Base-by-base conservation (phyloP, 1,139 yeast genomes). In the Geotrichum phurueaensis region DNA sequence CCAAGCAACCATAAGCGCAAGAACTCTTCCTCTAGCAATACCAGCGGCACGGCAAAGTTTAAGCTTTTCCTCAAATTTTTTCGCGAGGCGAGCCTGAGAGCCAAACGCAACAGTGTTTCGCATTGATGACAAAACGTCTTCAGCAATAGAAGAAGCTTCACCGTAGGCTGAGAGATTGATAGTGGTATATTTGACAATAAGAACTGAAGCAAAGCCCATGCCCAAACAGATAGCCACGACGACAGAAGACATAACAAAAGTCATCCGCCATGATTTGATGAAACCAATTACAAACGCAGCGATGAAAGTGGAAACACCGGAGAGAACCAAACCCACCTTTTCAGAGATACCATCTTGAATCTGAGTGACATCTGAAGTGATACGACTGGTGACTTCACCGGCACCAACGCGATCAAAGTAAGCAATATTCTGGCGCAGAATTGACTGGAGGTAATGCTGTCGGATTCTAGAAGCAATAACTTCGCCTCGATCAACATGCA, bases 281-380 rank as follows among this genome's bases (percentile, higher is more conserved):
- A 77, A 76, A 1, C 77, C 78, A 63, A 78, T 75, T 27, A 75
- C 72, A 53, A 78, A 67, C 13, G 80, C 78, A 23, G 78, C 70
- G 43, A 78, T 65, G 65, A 78, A 76, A 0, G 79, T 73, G 13
- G 78, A 69, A 4, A 75, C 58, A 33, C 78, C 78, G 33, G 72
- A 68, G 22, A 74, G 65, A 56, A 78, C 73, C 55, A 76, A 67
- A 18, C 79, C 80, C n/a, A 76, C 72, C 67, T 78, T 78, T 66
- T 78, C 81, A 33, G 78, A 74, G 57, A 78, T 77, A 49, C 80
- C 81, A 53, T 76, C 79, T 65, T 78, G 81, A 58, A 78, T 75
- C 45, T 73, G 66, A 47, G 73, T 69, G 18, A 80, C 76, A 56
- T 78, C 81, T 49, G 76, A 73, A 33, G 79, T 76, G 65, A 78